Base-by-base conservation (phyloP, 73 alveolate genomes). In the Diophrys sp. region DNA sequence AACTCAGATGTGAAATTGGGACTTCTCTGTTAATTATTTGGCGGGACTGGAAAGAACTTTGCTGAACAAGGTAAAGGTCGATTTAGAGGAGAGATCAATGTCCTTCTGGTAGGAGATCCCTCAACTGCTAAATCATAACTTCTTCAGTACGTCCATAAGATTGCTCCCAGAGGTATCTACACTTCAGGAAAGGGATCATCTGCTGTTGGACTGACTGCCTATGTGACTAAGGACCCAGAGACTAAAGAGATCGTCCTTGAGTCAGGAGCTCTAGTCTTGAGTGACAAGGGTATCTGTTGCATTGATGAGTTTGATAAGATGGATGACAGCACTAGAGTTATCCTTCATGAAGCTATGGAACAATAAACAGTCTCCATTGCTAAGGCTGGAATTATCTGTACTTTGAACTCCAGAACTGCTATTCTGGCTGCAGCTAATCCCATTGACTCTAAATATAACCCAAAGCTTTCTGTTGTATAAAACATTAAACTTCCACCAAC, bases 301-400 rank as follows among this genome's bases (percentile, higher is more conserved):
- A 98, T 98, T 79, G 99, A 98, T 86, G 99, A 98, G 93, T 96
- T 93, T 88, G 99, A 98, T 89, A 98, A 98, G 93, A 98, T 98
- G 99, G 99, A 97, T 83, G 99, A 98, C 72, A 90, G 89, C 67
- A 96, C 99, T 27, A 89, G 98, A 77, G 99, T 94, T 28, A 96
- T 96, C 66, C 90, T 96, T 53, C 99, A 96, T 81, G 99, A 85
- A 86, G 98, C 98, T 69, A 95, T 94, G 99, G 99, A 94, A 84
- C 96, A 97, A 85, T 94, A 94, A 88, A 94, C 99, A 28, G 91
- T 95, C 2, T 93, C 99, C 8, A 92, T 94, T 2, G 99, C 99
- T 74, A 98, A 98, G 89, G 99, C 99, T 24, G 99, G 99, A 34
- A 98, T 98, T 67, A 98, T 98, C 31, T 95, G 99, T 78, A 91